A percentile compares a stretch with the other conserved stretches of the same genome.
Conservation (phyloP, 345 rosid species). For the Euphorbia lathyris region DNA sequence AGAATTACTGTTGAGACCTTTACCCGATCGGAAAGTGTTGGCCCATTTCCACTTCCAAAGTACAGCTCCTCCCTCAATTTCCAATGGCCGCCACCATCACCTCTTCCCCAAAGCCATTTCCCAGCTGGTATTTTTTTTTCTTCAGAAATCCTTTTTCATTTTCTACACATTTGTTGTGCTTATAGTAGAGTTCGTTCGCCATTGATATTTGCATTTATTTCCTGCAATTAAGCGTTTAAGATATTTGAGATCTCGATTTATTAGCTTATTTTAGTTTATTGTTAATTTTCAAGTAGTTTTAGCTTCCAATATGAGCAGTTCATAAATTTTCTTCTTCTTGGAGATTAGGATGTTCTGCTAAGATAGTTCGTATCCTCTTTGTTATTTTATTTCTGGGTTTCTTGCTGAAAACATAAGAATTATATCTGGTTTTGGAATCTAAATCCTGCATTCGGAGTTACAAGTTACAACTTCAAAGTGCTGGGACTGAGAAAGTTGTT, state of each 20-base stretch:
- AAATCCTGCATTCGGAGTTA: neutral
- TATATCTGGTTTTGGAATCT: neutral
- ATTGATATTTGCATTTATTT: neutral
- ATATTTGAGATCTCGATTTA: neutral
- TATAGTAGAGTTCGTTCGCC: neutral
- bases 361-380: neutral
- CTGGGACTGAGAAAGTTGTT: neutral
- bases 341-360: neutral
- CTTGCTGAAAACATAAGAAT: neutral
- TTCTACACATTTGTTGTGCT: no score
- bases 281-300: neutral
- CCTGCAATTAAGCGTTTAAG: neutral
- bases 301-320: neutral
- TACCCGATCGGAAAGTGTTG: constrained; percentile 79
- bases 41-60: constrained; percentile 81
- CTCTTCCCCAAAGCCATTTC: constrained; percentile 96
- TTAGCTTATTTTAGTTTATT: neutral
- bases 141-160: no score
- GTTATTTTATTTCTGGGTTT: neutral
- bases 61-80: constrained; percentile 53
- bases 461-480: neutral
- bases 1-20: constrained; percentile 68
- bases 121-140: constrained; percentile 59
- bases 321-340: neutral
- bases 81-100: constrained; percentile 85